A percentile compares a stretch with the other conserved stretches of the same genome.
Evolutionary conservation across 768 basidiomycete genomes (phyloP).

Genomic region (Galerina marginata): DNA sequence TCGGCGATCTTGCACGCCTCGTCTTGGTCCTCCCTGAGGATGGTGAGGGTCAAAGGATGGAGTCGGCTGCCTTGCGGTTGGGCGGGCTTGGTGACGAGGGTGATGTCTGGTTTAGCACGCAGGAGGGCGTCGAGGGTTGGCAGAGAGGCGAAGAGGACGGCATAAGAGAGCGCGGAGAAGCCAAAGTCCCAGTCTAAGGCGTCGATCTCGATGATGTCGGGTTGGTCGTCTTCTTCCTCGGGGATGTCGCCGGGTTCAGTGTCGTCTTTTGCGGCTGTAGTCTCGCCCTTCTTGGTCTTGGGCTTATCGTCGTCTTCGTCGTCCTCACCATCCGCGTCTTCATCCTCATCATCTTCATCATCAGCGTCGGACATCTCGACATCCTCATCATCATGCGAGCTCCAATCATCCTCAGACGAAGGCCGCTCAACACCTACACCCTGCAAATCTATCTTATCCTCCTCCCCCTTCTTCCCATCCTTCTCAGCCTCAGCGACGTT

Average conservation of each 20-base stretch:
- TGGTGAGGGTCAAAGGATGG: constrained; percentile 46
- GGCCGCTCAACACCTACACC: constrained; percentile 31
- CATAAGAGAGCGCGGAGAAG: constrained; percentile 57
- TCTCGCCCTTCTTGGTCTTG: constrained; percentile 25
- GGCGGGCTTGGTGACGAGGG: constrained; percentile 36
- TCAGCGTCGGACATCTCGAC: constrained; percentile 38
- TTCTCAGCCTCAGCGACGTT: constrained; percentile 39
- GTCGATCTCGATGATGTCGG: constrained; percentile 62
- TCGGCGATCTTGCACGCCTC: constrained; percentile 43
- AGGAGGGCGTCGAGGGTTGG: constrained; percentile 52
- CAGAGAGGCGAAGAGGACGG: constrained; percentile 51
- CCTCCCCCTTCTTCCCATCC: constrained; percentile 27
- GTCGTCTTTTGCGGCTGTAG: constrained; percentile 8
- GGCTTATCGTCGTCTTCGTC: constrained; percentile 27
- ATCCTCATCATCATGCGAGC: constrained; percentile 46
- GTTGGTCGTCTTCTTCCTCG: constrained; percentile 53
- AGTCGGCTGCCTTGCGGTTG: constrained; percentile 27
- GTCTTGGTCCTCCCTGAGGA: constrained; percentile 47
- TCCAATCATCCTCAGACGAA: constrained; percentile 59
- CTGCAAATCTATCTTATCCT: constrained; percentile 31
- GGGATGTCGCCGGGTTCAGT: constrained; percentile 39
- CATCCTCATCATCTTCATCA: constrained; percentile 36
- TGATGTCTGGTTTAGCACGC: constrained; percentile 51
- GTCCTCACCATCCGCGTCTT: constrained; percentile 32
- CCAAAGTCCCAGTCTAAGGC: constrained; percentile 63